A percentile compares a stretch with the other conserved stretches of the same genome.
phyloP scores from a whole-genome alignment of 805 yeast genomes.

The Monosporozyma servazzii region DNA sequence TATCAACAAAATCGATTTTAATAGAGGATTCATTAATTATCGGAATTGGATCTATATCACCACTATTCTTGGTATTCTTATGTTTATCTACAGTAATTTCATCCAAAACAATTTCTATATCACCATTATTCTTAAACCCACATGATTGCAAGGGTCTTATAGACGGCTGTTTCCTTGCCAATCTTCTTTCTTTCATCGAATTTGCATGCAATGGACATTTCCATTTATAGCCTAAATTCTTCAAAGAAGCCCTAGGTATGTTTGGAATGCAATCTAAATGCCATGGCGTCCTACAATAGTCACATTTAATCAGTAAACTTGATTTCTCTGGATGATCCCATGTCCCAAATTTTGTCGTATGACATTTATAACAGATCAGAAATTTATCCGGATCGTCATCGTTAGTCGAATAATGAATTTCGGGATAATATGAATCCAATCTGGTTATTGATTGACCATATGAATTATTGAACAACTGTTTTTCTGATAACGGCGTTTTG shows the following conservation, averaged over 20 bases:
- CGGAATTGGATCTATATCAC: conserved; percentile 15
- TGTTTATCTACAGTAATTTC: conserved; percentile 26
- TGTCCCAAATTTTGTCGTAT: conserved; percentile 49
- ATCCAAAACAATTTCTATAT: conserved; percentile 46
- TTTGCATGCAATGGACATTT: conserved; percentile 77
- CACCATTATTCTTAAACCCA: conserved; percentile 45
- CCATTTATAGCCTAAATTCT: conserved; percentile 75
- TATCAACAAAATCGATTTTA: conserved; percentile 22
- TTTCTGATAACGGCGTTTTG: conserved; percentile 31
- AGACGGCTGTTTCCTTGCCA: conserved; percentile 42
- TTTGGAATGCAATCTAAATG: conserved; percentile 74
- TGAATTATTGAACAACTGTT: conserved; percentile 41
- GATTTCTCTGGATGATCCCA: conserved; percentile 35
- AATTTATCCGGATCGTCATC: conserved; percentile 55
- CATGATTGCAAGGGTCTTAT: conserved; percentile 48
- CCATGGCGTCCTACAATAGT: conserved; percentile 75
- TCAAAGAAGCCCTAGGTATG: conserved; percentile 65
- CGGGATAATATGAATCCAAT: conserved; percentile 40
- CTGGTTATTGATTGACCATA: conserved; percentile 28
- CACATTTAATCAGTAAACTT: conserved; percentile 61
- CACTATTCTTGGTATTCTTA: conserved; percentile 4
- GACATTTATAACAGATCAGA: conserved; percentile 67
- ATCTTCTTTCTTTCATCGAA: conserved; percentile 30
- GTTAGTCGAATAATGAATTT: conserved; percentile 31
- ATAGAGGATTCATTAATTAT: conserved; percentile 20